Percentiles rank a stretch among this genome's conserved stretches.
Evolutionary conservation across 2,329 filamentous ascomycete genomes (phyloP).

Genomic region (Pyricularia pennisetigena): DNA sequence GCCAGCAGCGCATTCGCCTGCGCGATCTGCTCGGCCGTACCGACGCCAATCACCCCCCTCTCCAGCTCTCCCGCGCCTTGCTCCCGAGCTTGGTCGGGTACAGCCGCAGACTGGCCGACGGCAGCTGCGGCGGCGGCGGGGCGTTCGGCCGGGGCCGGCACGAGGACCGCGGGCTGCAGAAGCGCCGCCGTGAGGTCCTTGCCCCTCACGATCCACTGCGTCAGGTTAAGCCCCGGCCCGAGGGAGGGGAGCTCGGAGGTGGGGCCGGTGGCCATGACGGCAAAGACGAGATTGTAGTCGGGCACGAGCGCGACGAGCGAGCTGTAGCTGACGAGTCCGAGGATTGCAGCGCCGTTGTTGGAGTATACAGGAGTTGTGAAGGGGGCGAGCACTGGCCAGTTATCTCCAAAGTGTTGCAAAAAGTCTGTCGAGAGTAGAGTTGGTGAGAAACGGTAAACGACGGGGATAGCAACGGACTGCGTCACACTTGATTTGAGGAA

Average conservation of each 20-base stretch:
- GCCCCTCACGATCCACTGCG: background rate
- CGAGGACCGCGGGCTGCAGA: background rate
- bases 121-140: too few relatives aligned
- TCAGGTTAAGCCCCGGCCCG: background rate
- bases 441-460: background rate
- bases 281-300: constrained; percentile 33
- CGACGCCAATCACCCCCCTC: background rate
- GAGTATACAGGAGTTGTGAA: constrained; percentile 37
- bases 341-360: constrained; percentile 33
- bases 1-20: background rate
- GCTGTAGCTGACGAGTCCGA: constrained; percentile 33
- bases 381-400: constrained; percentile 28
- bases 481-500: too few relatives aligned
- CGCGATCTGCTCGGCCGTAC: background rate
- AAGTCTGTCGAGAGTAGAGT: constrained; percentile 12
- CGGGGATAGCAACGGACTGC: background rate
- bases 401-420: constrained; percentile 17
- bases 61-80: background rate
- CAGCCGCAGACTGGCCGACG: background rate
- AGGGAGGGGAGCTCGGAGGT: background rate
- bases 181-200: background rate
- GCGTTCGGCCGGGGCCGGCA: background rate
- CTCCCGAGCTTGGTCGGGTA: constrained; percentile 3
- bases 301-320: constrained; percentile 30
- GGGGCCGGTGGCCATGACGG: constrained; percentile 20